Percentiles rank a stretch among this genome's conserved stretches.
These are phyloP conservation scores for Eimeria praecox DNA, from an alignment of 169 alveolate genomes.

Conservation along the genomic window DNA sequence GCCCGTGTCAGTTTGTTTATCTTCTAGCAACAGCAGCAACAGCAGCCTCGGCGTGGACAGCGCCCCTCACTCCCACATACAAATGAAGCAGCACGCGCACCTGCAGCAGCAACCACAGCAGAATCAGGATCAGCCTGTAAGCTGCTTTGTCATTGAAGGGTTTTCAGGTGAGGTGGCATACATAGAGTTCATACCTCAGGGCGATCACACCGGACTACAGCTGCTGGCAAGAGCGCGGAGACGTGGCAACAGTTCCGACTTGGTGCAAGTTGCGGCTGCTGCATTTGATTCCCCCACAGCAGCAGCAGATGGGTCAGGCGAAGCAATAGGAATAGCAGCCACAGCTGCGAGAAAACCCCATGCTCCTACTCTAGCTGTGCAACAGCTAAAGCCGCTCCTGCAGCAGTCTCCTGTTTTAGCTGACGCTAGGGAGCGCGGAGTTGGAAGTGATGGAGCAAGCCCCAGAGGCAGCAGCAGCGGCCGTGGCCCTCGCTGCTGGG, in stretches of 20 bases:
- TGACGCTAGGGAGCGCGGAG: constrained; percentile 58
- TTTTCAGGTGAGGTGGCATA: constrained; percentile 62
- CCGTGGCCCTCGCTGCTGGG: constrained; percentile 74
- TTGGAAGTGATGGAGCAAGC: not conserved
- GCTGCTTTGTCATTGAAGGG: constrained; percentile 66
- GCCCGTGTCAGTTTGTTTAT: not conserved
- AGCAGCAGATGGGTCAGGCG: constrained; percentile 14
- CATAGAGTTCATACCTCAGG: constrained; percentile 48
- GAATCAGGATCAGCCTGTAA: constrained; percentile 49
- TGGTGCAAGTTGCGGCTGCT: constrained; percentile 48
- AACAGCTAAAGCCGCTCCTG: constrained; percentile 66
- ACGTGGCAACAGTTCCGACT: not conserved
- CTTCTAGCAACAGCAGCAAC: constrained; percentile 32
- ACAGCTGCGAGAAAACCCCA: constrained; percentile 1
- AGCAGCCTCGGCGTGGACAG: not conserved
- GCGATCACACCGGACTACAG: constrained; percentile 21
- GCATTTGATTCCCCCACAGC: not conserved
- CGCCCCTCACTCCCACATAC: not conserved
- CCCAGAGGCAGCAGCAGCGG: constrained; percentile 24
- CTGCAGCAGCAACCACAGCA: not conserved
- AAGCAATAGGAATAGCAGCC: not conserved
- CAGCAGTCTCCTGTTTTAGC: constrained; percentile 44
- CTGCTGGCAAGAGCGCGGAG: constrained; percentile 62
- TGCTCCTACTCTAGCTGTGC: constrained; percentile 17
- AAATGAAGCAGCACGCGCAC: not conserved